phyloP scores from a whole-genome alignment of 2,329 filamentous ascomycete genomes.

The Aspergillus calidoustus region DNA sequence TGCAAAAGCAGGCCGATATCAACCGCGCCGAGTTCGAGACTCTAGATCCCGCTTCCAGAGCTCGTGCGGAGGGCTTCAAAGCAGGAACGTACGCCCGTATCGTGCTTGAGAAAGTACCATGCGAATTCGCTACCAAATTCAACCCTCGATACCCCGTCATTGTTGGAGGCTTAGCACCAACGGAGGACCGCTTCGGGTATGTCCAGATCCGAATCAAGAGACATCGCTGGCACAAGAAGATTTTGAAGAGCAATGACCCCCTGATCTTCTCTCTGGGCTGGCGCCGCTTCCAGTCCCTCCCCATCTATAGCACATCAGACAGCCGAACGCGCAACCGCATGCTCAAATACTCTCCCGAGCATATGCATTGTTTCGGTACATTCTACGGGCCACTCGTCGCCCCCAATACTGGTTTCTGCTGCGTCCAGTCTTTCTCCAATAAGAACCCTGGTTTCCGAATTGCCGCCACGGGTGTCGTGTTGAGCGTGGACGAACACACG shows the following conservation, averaged over 20 bases:
- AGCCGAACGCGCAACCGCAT: slow-evolving; percentile 92
- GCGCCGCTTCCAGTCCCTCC: slow-evolving; percentile 90
- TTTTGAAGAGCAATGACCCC: slow-evolving; percentile 96
- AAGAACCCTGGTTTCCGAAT: slow-evolving; percentile 90
- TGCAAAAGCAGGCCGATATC: slow-evolving; percentile 96
- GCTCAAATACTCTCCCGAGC: slow-evolving; percentile 98
- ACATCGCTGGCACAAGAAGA: slow-evolving; percentile 99
- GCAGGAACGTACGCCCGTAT: slow-evolving; percentile 94
- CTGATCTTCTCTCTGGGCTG: slow-evolving; percentile 96
- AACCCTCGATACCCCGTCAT: slow-evolving; percentile 81
- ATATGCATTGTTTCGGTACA: slow-evolving; percentile 98
- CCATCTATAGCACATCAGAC: slow-evolving; percentile 93
- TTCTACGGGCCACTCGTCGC: slow-evolving; percentile 95
- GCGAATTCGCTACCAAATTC: slow-evolving; percentile 86
- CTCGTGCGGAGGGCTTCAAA: slow-evolving; percentile 84
- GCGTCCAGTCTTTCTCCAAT: slow-evolving; percentile 85
- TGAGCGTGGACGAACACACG: slow-evolving; percentile 91
- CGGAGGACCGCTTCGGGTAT: slow-evolving; percentile 93
- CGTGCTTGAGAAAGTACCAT: slow-evolving; percentile 84
- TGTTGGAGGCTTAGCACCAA: slow-evolving; percentile 87
- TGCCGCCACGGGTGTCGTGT: slow-evolving; percentile 88
- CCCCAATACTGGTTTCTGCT: slow-evolving; percentile 94
- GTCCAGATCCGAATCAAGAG: slow-evolving; percentile 96
- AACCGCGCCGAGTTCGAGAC: slow-evolving; percentile 91
- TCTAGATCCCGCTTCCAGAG: slow-evolving; percentile 81